A percentile compares a stretch with the other conserved stretches of the same genome.
These are phyloP conservation scores for Spinacia oleracea DNA, from an alignment of 179 eudicot species.

Conservation along the genomic window DNA sequence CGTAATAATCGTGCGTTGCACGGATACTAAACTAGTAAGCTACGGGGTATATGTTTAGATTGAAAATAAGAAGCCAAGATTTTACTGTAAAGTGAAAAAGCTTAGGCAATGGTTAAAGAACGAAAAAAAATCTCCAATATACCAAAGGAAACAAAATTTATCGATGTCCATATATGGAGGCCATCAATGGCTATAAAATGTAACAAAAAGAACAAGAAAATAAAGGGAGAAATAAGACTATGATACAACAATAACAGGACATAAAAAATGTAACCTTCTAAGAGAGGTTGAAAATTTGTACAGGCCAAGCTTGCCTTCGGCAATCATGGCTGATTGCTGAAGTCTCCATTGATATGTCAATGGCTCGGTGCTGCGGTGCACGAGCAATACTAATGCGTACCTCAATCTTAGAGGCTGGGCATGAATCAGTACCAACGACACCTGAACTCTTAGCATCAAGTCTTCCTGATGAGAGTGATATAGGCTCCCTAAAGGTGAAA, in stretches of 20 bases:
- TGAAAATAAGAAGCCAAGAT: not conserved
- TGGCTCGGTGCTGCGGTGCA: conserved; percentile 77
- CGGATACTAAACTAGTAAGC: too few relatives aligned
- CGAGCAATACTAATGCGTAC: conserved; percentile 82
- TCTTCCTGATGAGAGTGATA: conserved; percentile 49
- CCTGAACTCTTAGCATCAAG: conserved; percentile 29
- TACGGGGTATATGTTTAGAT: too few relatives aligned
- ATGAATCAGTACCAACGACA: conserved; percentile 52
- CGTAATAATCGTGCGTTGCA: too few relatives aligned
- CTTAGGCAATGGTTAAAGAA: not conserved
- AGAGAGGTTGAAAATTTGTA: conserved; percentile 63
- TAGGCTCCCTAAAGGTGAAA: conserved; percentile 77
- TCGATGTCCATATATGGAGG: not conserved
- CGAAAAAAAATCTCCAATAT: not conserved
- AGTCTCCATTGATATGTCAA: conserved; percentile 88
- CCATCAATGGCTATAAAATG: not conserved
- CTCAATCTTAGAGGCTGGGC: conserved; percentile 61
- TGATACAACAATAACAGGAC: not conserved
- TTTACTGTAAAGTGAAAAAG: not conserved
- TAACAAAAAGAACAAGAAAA: not conserved
- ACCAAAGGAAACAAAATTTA: conserved; percentile 12
- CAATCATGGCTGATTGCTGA: conserved; percentile 55
- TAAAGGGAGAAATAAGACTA: not conserved
- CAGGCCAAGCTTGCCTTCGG: conserved; percentile 64
- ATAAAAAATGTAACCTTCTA: conserved; percentile 18